Evolutionary conservation across 2,329 filamentous ascomycete genomes (phyloP), one percentile per base, ranked within the genome.

Genomic region (Fusarium incarnatum): DNA sequence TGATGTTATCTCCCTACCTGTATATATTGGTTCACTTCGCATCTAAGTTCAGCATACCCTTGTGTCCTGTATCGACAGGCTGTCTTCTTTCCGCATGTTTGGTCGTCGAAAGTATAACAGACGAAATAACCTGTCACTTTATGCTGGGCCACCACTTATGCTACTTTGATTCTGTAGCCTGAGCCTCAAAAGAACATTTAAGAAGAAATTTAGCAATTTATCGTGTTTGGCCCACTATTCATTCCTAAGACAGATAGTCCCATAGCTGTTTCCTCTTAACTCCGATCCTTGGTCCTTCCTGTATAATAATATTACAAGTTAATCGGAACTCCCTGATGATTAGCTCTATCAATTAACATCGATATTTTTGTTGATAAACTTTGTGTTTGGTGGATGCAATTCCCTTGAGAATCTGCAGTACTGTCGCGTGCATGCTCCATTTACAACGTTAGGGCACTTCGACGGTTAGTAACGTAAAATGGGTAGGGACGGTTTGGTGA

Each of bases 381-480:
- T 86, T 7, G 87, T 89, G n/a, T 82, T 83, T 1, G 87, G 87
- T 0, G 88, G 87, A 75, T 90, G 88, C 22, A 84, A 82, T 4
- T 85, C 81, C 18, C 80, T 76, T 4, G 77, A 75, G 73, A 89
- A 90, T 67, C 86, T 86, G 81, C 88, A 90, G 72, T 81, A 84
- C 18, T 85, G 84, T 64, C 88, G 84, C 18, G 77, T 80, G 76
- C 88, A 90, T 25, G 81, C 72, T 6, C 83, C 84, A 41, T 87
- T 83, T 13, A 76, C 76, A n/a, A 86, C 81, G 64, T 83, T 87
- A 0, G 87, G 86, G 69, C 86, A 88, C 86, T 88, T 58, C 13
- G 27, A 27, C 10, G 25, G 30, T 64, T 44, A 76, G 68, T 25
- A 44, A 50, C 60, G 18, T n/a, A 46, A 23, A 12, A 16, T 23